These are phyloP conservation scores for Quercus mongolica DNA, from an alignment of 306 rosid genomes.

Conservation along the genomic window DNA sequence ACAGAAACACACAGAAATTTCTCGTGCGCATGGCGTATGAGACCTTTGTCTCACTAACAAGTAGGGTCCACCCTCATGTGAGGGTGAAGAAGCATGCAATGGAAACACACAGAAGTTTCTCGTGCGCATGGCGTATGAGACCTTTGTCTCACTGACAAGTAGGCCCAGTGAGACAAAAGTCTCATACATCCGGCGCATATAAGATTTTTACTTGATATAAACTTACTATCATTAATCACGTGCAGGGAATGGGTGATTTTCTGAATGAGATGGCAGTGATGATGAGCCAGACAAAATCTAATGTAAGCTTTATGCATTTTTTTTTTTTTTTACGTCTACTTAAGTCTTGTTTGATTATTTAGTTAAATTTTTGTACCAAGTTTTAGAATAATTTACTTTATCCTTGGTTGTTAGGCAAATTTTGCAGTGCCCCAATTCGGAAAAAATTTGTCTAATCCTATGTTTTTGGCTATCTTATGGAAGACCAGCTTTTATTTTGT, in stretches of 20 bases:
- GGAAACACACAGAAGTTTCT: too few relatives aligned
- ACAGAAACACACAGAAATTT: too few relatives aligned
- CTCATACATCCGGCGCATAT: too few relatives aligned
- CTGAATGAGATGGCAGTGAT: conserved; percentile 82
- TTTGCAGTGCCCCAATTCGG: neutral
- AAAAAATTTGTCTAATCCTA: conserved; percentile 27
- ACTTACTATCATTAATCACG: conserved; percentile 2
- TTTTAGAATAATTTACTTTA: too few relatives aligned
- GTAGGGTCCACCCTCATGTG: too few relatives aligned
- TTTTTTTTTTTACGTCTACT: neutral
- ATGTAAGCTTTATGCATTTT: conserved; percentile 33
- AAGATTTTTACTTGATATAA: neutral
- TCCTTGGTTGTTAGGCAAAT: too few relatives aligned
- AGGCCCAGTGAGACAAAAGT: too few relatives aligned
- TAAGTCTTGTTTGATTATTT: neutral
- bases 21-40: too few relatives aligned
- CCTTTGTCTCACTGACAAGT: too few relatives aligned
- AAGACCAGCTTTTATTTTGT: neutral
- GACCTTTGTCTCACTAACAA: too few relatives aligned
- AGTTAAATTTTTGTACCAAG: neutral
- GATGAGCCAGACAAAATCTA: conserved; percentile 81
- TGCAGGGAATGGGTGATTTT: conserved; percentile 96
- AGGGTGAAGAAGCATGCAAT: too few relatives aligned
- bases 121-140: too few relatives aligned
- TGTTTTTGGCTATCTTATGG: neutral